Evolutionary conservation across 31 red algal genomes (phyloP), one percentile per base, ranked within the genome.

Genomic region (Odonthalia washingtoniensis): DNA sequence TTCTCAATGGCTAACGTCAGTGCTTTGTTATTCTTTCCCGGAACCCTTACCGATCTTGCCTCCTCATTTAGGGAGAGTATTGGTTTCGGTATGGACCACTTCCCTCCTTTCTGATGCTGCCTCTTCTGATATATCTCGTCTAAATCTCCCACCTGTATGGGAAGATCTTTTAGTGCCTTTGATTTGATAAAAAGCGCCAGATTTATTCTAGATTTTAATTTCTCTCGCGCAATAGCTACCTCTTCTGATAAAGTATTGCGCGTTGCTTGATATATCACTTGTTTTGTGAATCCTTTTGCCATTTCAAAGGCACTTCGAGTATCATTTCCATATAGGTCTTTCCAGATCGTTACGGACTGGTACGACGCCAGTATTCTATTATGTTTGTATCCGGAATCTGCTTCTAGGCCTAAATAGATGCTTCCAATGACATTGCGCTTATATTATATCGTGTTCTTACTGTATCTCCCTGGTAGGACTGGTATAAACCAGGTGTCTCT

Each of bases 341-440:
- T 70, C 36, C 5, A 1, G 9, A 75, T 57, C 9, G 49, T 57
- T 46, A 18, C 4, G 5, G 42, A 53, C 49, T 78, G n/a, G 12
- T 18, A 18, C 9, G 45, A n/a, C 5, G 9, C 36, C 21, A 57
- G 49, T 21, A 14, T 57, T 14, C 21, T 21, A 57, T 57, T 57
- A 21, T 14, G 21, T 9, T 57, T 21, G 12, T 57, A 9, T 57
- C 72, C 0, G 26, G 72, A 0, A 27, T 36, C 70, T 62, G 46
- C 30, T 43, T 66, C 63, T 17, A 87, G 72, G 6, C 70, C 46
- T 45, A 87, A 45, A 76, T 37, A 87, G 16, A 87, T 87, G 43
- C 61, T 72, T 2, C 70, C 36, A 75, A 65, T 42, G 42, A 87
- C 63, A 18, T 63, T 75, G 83, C 65, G 83, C 82, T 86, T 75